These are phyloP conservation scores for Candida labiduridarum DNA, from an alignment of 1,139 yeast species.

Conservation along the genomic window DNA sequence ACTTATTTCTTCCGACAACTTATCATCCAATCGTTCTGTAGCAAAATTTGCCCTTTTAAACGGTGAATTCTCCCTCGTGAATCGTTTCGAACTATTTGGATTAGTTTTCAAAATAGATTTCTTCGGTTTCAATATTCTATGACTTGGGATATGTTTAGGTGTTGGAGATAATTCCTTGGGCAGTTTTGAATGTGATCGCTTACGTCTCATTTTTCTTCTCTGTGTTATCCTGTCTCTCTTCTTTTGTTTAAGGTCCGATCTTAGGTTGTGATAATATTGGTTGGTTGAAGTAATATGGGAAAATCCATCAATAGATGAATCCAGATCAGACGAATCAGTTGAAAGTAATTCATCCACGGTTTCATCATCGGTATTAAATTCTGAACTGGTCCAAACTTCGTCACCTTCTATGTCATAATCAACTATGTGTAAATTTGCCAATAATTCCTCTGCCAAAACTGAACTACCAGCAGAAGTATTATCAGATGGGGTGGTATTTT, in stretches of 20 bases:
- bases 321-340: constrained; percentile 33
- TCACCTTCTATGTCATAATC: constrained; percentile 13
- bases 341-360: constrained; percentile 12
- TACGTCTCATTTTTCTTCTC: neutral
- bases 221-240: constrained; percentile 6
- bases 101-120: constrained; percentile 39
- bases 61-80: constrained; percentile 13
- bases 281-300: constrained; percentile 23
- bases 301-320: constrained; percentile 22
- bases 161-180: constrained; percentile 34
- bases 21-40: constrained; percentile 11
- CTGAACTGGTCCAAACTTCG: constrained; percentile 26
- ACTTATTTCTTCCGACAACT: constrained; percentile 13
- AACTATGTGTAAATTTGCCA: constrained; percentile 13
- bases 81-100: constrained; percentile 1
- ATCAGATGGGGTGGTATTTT: neutral
- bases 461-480: neutral
- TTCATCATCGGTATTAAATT: constrained; percentile 21
- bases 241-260: constrained; percentile 16
- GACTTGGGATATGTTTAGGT: constrained; percentile 49
- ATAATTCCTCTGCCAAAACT: constrained; percentile 11
- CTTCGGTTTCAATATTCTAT: constrained; percentile 45
- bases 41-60: constrained; percentile 10
- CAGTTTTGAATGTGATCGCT: neutral
- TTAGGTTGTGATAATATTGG: constrained; percentile 27